These are phyloP conservation scores for Neodidymelliopsis sp. DNA, from an alignment of 2,329 filamentous ascomycete species.

Conservation along the genomic window DNA sequence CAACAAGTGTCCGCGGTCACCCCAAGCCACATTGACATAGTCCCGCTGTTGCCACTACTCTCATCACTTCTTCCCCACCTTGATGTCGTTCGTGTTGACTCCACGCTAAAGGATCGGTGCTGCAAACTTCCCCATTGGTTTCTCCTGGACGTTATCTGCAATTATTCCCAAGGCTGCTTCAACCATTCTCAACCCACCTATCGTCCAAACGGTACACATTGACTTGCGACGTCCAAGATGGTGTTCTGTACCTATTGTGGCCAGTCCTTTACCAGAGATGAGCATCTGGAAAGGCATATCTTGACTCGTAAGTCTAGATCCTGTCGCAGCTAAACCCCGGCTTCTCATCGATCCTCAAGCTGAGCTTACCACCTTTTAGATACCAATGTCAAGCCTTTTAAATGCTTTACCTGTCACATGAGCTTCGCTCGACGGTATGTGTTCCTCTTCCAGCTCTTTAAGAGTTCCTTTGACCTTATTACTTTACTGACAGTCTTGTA, in stretches of 20 bases:
- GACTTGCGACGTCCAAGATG: conserved; percentile 46
- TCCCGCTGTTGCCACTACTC: conserved; percentile 15
- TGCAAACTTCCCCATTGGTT: conserved; percentile 1
- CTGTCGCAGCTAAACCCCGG: conserved; percentile 3
- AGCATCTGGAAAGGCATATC: conserved; percentile 61
- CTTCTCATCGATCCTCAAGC: background rate
- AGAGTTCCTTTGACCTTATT: background rate
- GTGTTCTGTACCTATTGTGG: conserved; percentile 63
- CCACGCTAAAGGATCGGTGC: conserved; percentile 16
- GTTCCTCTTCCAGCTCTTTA: conserved; percentile 7
- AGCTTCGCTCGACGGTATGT: conserved; percentile 61
- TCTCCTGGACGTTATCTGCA: conserved; percentile 8
- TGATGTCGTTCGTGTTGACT: conserved; percentile 21
- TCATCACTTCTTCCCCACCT: conserved; percentile 16
- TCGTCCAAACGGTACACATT: conserved; percentile 2
- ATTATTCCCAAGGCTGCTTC: conserved; percentile 5
- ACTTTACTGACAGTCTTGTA: conserved; percentile 34
- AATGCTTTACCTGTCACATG: conserved; percentile 63
- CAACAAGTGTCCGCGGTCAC: conserved; percentile 19
- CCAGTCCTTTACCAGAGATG: conserved; percentile 61
- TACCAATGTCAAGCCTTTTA: conserved; percentile 64
- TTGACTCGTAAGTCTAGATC: conserved; percentile 55
- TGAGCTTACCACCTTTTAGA: conserved; percentile 44
- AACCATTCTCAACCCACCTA: conserved; percentile 10
- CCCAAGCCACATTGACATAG: conserved; percentile 20